These are phyloP conservation scores for Inga oerstediana DNA, from an alignment of 306 rosid species.

Conservation along the genomic window DNA sequence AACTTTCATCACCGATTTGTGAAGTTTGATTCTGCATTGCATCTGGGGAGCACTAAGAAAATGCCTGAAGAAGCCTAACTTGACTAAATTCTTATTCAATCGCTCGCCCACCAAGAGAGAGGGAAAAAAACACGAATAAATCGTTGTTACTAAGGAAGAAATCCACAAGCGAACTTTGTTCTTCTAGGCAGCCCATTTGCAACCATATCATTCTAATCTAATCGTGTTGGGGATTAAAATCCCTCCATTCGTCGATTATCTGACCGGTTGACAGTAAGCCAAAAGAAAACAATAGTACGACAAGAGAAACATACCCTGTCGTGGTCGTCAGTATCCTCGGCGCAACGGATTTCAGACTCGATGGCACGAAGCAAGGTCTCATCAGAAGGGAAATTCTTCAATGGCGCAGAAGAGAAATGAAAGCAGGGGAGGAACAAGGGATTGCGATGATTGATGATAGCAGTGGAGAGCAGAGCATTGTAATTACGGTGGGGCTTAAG, in stretches of 20 bases:
- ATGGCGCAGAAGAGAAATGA: conserved; percentile 54
- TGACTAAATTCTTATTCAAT: background rate
- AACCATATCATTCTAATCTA: background rate
- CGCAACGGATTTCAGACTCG: conserved; percentile 68
- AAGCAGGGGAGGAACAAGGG: conserved; percentile 33
- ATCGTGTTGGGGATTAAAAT: no score
- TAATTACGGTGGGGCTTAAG: conserved; percentile 39
- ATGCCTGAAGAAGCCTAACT: background rate
- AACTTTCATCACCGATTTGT: no score
- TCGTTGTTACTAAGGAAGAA: background rate
- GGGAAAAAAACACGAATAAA: background rate
- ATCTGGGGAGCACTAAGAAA: background rate
- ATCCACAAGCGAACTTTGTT: background rate
- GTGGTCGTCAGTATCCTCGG: conserved; percentile 62
- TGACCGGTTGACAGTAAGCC: background rate
- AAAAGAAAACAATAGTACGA: background rate
- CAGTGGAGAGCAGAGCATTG: conserved; percentile 38
- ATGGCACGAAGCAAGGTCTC: conserved; percentile 63
- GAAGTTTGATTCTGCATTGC: background rate
- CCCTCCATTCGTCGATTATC: background rate
- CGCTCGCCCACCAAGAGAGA: background rate
- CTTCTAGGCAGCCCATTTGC: background rate
- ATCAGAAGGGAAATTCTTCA: conserved; percentile 50
- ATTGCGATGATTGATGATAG: conserved; percentile 43
- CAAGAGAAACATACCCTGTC: conserved; percentile 45